Evolutionary conservation across 306 rosid species (phyloP), one percentile per base, ranked within the genome.

Genomic region (Lupinus albus): DNA sequence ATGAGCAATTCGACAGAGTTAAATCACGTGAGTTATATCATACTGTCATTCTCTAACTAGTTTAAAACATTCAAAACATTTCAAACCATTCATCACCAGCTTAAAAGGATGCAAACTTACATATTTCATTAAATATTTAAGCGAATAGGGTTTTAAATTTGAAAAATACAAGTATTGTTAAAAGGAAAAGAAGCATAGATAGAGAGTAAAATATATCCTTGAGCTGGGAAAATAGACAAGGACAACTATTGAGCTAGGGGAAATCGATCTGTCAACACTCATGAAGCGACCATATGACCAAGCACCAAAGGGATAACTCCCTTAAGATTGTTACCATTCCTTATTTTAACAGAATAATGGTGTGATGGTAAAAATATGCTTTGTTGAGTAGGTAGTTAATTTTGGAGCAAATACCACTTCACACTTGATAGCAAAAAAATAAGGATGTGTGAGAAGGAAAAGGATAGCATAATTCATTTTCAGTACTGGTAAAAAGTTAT

Each of bases 231-330:
- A 36, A 60, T 49, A 69, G 3, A 21, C 44, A 69, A n/a, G n/a
- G 7, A 8, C 56, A 46, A 67, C 8, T 33, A 16, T 17, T 58
- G 46, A 32, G 32, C 17, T 32, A 70, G 7, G 2, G 33, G 21
- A 15, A 62, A 7, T 35, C 56, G 12, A 52, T 28, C 16, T 13
- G 8, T 17, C 35, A 63, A 39, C 44, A 39, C 42, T 44, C 42
- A 36, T 39, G 53, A 64, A 72, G 70, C 47, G 62, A 51, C 56
- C 36, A 4, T 33, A 11, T 25, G 70, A 21, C 56, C 18, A 11
- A 28, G 64, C 41, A 38, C 44, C 52, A 51, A 38, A 14, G 60
- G 47, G 62, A 71, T 20, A 15, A 14, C 50, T 51, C 48, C 39
- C 54, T 6, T 61, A 28, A 58, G 58, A 41, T 25, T 8, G 51